A percentile compares a stretch with the other conserved stretches of the same genome.
phyloP scores from a whole-genome alignment of 2,329 filamentous ascomycete genomes.

The Arachnomyces sp. region DNA sequence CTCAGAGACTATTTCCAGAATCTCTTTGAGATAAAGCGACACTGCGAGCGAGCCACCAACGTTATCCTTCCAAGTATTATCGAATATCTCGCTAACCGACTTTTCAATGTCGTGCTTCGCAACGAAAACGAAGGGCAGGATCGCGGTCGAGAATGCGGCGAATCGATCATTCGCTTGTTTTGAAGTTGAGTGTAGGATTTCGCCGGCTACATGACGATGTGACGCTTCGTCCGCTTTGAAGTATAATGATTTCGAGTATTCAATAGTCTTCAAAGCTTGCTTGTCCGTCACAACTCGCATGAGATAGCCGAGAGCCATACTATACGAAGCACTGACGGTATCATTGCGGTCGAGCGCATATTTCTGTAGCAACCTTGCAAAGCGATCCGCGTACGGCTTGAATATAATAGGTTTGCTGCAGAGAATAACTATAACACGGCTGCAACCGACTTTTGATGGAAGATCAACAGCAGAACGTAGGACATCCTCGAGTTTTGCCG shows the following conservation, averaged over 20 bases:
- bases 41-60: constrained; percentile 78
- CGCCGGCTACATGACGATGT: constrained; percentile 65
- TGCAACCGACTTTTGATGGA: constrained; percentile 88
- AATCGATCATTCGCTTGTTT: constrained; percentile 88
- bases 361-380: constrained; percentile 70
- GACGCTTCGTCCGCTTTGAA: constrained; percentile 71
- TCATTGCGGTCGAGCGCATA: constrained; percentile 86
- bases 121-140: constrained; percentile 82
- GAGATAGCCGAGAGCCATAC: constrained; percentile 76
- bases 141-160: constrained; percentile 60
- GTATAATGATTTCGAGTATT: constrained; percentile 60
- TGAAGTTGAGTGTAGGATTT: constrained; percentile 73
- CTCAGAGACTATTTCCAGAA: constrained; percentile 57
- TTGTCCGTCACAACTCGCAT: constrained; percentile 56
- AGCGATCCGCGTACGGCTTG: constrained; percentile 62
- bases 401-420: constrained; percentile 70
- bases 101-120: constrained; percentile 78
- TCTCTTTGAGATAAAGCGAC: constrained; percentile 75
- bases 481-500: constrained; percentile 62
- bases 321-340: constrained; percentile 84
- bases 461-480: constrained; percentile 84
- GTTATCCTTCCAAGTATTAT: constrained; percentile 81
- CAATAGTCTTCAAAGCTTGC: constrained; percentile 46
- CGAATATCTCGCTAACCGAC: constrained; percentile 69
- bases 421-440: constrained; percentile 73